Base-by-base conservation (phyloP, 441 rosid species). In the Adansonia grandidieri region DNA sequence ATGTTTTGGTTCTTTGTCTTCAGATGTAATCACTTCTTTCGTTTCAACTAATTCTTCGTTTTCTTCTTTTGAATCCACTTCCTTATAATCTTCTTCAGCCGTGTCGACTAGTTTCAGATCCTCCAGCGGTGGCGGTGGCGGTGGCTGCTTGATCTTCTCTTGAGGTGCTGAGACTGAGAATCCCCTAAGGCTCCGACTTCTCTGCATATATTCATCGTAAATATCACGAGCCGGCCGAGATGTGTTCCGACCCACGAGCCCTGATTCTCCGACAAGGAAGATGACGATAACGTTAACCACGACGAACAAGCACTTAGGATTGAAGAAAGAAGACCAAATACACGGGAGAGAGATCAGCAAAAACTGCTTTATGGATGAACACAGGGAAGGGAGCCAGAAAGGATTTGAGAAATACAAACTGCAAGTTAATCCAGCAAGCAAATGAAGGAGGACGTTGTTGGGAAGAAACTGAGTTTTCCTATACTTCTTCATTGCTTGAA, bases 251-350 rank as follows among this genome's bases (percentile, higher is more conserved):
- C 84, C 68, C 20, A 20, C 10, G 32, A 85, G 65, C 82, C 50
- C 83, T 15, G 90, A 88, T 80, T 89, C 86, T 68, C 93, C 86
- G 19, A 88, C 82, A 8, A 91, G 92, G 80, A 85, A 81, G 68
- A 75, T 79, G 60, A 91, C 82, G 56, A 91, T 91, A 51, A 82
- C 83, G 77, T 91, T 91, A 37, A 84, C 86, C 0, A 89, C 81
- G 6, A 91, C 2, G 71, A 91, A 89, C 85, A 89, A 78, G 63
- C 85, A 86, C 75, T 79, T 86, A 0, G 92, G 91, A 53, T 76
- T 77, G 37, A 70, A 77, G 47, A 81, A 72, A 15, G 71, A 87
- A 54, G 87, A 76, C 73, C 74, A 72, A 40, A 81, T 15, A 54
- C 45, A 61, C 0, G 85, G 85, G 51, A 87, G 74, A 50, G 84